A percentile compares a stretch with the other conserved stretches of the same genome.
phyloP scores from a whole-genome alignment of 2,329 filamentous ascomycete species.

The Cercospora sp. region DNA sequence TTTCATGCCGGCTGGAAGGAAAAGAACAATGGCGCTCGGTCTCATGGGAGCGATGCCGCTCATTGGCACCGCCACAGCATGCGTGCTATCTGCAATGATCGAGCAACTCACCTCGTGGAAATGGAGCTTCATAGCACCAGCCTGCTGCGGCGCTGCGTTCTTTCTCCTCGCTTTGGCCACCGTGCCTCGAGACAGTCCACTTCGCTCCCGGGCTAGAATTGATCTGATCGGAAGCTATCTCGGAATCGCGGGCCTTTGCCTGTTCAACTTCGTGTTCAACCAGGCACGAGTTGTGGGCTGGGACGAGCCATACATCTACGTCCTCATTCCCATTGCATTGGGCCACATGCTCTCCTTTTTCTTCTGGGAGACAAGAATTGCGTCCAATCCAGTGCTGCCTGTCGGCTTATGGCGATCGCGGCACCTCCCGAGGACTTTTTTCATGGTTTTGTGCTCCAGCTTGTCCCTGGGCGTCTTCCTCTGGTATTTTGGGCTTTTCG shows the following conservation, averaged over 20 bases:
- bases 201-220: not conserved
- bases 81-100: constrained; percentile 10
- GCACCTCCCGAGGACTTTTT: not conserved
- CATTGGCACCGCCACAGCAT: not conserved
- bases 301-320: constrained; percentile 14
- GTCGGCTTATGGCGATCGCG: not conserved
- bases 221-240: constrained; percentile 14
- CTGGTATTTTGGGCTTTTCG: constrained; percentile 12
- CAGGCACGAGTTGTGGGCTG: constrained; percentile 18
- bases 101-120: constrained; percentile 13
- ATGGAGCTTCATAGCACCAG: constrained; percentile 16
- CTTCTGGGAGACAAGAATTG: constrained; percentile 17
- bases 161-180: not conserved
- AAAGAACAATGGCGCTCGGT: not conserved
- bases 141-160: not conserved
- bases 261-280: constrained; percentile 18
- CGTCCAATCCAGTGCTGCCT: constrained; percentile 10
- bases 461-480: constrained; percentile 16
- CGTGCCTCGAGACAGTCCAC: not conserved
- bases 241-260: constrained; percentile 8
- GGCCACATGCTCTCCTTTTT: constrained; percentile 12
- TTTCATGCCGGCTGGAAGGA: constrained; percentile 5
- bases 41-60: constrained; percentile 5
- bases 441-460: constrained; percentile 8
- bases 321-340: constrained; percentile 4